Percentiles rank a stretch among this genome's conserved stretches.
These are phyloP conservation scores for Ascochyta viciae-villosae DNA, from an alignment of 2,329 filamentous ascomycete genomes.

Conservation along the genomic window DNA sequence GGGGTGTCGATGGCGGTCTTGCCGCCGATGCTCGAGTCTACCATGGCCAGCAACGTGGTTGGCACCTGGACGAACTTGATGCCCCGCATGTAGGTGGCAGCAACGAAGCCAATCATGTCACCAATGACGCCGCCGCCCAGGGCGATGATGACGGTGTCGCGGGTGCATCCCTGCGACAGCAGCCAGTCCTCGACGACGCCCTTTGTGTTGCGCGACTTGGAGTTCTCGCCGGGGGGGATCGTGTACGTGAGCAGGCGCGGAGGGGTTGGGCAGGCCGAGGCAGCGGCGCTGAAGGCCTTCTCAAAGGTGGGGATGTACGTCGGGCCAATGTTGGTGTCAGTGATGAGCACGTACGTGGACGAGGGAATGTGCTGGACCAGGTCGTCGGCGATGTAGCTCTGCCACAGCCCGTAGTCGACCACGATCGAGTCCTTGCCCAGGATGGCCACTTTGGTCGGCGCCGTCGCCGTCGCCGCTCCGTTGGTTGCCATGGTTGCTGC, in stretches of 20 bases:
- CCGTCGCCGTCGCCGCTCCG: slow-evolving; percentile 28
- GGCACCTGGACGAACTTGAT: slow-evolving; percentile 96
- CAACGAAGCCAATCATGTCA: slow-evolving; percentile 97
- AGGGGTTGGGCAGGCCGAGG: slow-evolving; percentile 34
- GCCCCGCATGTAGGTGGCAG: slow-evolving; percentile 97
- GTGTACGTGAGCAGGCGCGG: slow-evolving; percentile 86
- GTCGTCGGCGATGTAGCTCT: slow-evolving; percentile 79
- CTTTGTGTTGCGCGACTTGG: slow-evolving; percentile 92
- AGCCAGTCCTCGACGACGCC: slow-evolving; percentile 98
- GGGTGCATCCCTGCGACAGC: slow-evolving; percentile 86
- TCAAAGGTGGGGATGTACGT: slow-evolving; percentile 83
- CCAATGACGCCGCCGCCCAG: slow-evolving; percentile 96
- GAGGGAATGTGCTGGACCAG: slow-evolving; percentile 78
- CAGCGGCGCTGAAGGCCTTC: slow-evolving; percentile 65
- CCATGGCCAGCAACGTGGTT: slow-evolving; percentile 94
- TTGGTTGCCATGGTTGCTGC: slow-evolving; percentile 40
- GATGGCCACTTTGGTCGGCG: slow-evolving; percentile 74
- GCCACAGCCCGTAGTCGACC: slow-evolving; percentile 90
- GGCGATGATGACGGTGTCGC: slow-evolving; percentile 93
- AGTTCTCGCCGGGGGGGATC: slow-evolving; percentile 90
- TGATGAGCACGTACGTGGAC: slow-evolving; percentile 94
- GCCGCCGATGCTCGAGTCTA: slow-evolving; percentile 96
- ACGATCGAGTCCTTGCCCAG: slow-evolving; percentile 89
- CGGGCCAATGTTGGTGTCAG: slow-evolving; percentile 87
- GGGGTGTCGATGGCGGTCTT: slow-evolving; percentile 98